phyloP scores from a whole-genome alignment of 2,329 filamentous ascomycete genomes.

The Tolypocladium pustulatum region DNA sequence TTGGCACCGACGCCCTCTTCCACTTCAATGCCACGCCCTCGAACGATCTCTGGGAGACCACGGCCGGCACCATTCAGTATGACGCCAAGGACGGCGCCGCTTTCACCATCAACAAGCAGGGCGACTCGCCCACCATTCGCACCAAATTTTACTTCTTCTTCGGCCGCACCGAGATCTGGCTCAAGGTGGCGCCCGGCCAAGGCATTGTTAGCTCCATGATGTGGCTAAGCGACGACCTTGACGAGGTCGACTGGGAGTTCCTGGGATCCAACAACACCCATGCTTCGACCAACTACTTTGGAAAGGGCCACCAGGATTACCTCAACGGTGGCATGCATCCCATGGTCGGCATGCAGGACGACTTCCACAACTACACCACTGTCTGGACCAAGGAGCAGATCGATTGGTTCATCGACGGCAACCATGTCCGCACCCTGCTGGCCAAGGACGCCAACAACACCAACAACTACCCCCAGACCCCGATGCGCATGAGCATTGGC shows the following conservation, averaged over 20 bases:
- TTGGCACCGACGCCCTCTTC: conserved; percentile 53
- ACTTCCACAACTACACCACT: conserved; percentile 67
- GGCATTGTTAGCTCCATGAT: conserved; percentile 79
- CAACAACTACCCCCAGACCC: conserved; percentile 63
- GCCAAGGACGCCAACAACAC: conserved; percentile 51
- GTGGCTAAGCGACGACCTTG: conserved; percentile 71
- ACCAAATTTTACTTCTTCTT: conserved; percentile 82
- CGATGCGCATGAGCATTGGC: conserved; percentile 58
- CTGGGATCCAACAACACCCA: conserved; percentile 54
- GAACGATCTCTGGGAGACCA: conserved; percentile 56
- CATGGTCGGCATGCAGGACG: conserved; percentile 42
- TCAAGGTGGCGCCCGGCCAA: conserved; percentile 64
- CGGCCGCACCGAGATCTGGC: conserved; percentile 64
- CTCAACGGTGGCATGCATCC: conserved; percentile 52
- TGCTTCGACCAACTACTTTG: conserved; percentile 68
- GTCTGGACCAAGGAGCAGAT: conserved; percentile 59
- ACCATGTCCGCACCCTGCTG: conserved; percentile 51
- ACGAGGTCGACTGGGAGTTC: conserved; percentile 85
- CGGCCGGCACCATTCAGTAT: conserved; percentile 55
- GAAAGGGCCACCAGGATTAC: conserved; percentile 58
- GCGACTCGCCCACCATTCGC: conserved; percentile 69
- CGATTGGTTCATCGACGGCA: conserved; percentile 61
- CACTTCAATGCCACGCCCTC: conserved; percentile 54
- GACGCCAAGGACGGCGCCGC: conserved; percentile 50
- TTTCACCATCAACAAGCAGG: conserved; percentile 60